phyloP scores from a whole-genome alignment of 2,329 filamentous ascomycete genomes.

The Monilinia polystroma region DNA sequence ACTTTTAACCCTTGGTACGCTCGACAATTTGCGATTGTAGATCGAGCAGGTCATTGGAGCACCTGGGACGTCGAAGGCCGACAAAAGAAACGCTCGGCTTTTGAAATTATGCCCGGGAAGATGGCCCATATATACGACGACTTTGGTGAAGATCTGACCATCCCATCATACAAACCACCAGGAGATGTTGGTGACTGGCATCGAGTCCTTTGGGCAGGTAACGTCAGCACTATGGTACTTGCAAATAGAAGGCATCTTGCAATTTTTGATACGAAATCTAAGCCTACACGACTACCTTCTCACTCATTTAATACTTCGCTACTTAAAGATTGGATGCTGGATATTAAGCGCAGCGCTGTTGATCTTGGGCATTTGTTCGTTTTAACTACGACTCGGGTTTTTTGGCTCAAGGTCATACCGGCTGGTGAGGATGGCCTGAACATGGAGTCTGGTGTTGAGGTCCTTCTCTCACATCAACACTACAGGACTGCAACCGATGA shows the following conservation, averaged over 20 bases:
- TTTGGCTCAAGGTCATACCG: slow-evolving; percentile 38
- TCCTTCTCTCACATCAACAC: slow-evolving; percentile 49
- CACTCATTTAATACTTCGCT: slow-evolving; percentile 28
- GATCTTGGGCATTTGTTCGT: slow-evolving; percentile 55
- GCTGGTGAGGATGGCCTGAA: slow-evolving; percentile 24
- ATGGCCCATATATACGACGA: slow-evolving; percentile 35
- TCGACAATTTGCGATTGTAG: slow-evolving; percentile 64
- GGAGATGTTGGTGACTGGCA: slow-evolving; percentile 47
- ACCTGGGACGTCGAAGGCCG: slow-evolving; percentile 55
- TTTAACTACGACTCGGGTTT: slow-evolving; percentile 46
- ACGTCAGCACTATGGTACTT: slow-evolving; percentile 47
- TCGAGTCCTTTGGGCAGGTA: slow-evolving; percentile 49
- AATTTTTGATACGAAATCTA: slow-evolving; percentile 36
- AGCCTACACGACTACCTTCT: slow-evolving; percentile 29
- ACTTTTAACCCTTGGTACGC: slow-evolving; percentile 62
- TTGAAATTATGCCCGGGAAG: slow-evolving; percentile 30
- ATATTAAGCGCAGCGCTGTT: slow-evolving; percentile 51
- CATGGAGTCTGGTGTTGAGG: slow-evolving; percentile 26
- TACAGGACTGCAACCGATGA: slow-evolving; percentile 44
- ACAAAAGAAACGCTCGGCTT: slow-evolving; percentile 23
- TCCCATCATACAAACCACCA: slow-evolving; percentile 9
- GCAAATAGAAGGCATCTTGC: slow-evolving; percentile 44
- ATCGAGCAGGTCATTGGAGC: slow-evolving; percentile 64
- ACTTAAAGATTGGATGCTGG: slow-evolving; percentile 53
- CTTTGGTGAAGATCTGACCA: slow-evolving; percentile 18